Evolutionary conservation across 2,329 filamentous ascomycete species (phyloP), one percentile per base, ranked within the genome.

Genomic region (Calonectria honghensis): DNA sequence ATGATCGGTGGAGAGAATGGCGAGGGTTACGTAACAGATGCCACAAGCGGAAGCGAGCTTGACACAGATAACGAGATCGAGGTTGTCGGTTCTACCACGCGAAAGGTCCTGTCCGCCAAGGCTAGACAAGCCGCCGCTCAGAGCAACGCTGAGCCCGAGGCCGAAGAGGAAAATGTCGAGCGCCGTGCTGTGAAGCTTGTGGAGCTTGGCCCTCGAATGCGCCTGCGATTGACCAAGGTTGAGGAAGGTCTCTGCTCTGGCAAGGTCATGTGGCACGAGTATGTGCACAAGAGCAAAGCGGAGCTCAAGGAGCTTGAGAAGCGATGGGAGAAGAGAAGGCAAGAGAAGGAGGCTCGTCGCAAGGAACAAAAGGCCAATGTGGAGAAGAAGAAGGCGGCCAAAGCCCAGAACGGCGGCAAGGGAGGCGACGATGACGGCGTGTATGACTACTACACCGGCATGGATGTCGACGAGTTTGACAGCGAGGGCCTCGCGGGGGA

Each of bases 11-110:
- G 93, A 3, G 95, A 95, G 51, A 91, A 91, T 27, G 93, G 92
- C 18, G 89, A 91, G 24, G 89, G 96, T 4, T 99, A 98, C 85
- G 94, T 96, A 79, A 97, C 95, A 6, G 96, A 97, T 73, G 91
- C 86, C 27, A 94, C 93, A 0, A 98, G 95, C 77, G 97, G 97
- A 72, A 98, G 95, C 51, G 97, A 99, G 83, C 88, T 94, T 31
- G 97, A 98, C 76, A 98, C 96, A 0, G 97, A 99, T 82, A 96
- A 95, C 54, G 97, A 99, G 85, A 95, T 99, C 14, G 97, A 99
- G 83, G 92, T 99, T 29, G 91, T 89, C 24, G 92, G 93, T 87
- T 90, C 88, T 73, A 86, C 92, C 70, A 88, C 93, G 1, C 89
- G 91, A 79, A 94, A 91, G 81, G 91, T 95, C 0, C 85, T 92